Percentiles rank a stretch among this genome's conserved stretches.
phyloP scores from a whole-genome alignment of 345 rosid genomes.

The Moricandia moricandioides region DNA sequence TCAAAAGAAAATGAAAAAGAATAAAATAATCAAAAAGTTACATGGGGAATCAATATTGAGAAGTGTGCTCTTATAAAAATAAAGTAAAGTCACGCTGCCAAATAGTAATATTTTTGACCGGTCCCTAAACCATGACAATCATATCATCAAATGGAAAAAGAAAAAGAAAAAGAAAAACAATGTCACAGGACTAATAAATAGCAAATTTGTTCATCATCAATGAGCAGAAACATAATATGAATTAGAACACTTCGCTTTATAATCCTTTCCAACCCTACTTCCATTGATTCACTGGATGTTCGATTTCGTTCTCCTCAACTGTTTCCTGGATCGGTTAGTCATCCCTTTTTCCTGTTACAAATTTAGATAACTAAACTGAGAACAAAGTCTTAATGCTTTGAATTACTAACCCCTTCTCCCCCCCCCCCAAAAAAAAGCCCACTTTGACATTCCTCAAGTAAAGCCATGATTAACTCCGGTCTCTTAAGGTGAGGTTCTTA shows the following conservation, averaged over 20 bases:
- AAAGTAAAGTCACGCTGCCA: no score
- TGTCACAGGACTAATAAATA: not conserved
- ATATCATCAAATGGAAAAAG: not conserved
- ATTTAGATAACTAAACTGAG: not conserved
- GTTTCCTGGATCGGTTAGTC: slow-evolving; percentile 48
- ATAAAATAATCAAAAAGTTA: no score
- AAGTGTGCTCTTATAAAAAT: no score
- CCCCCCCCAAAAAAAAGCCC: no score
- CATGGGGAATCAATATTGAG: no score
- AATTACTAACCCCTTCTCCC: no score
- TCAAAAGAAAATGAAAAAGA: no score
- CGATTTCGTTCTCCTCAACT: slow-evolving; percentile 72
- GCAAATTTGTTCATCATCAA: not conserved
- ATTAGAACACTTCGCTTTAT: not conserved
- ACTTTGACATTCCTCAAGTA: no score
- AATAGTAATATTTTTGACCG: not conserved
- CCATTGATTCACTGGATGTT: slow-evolving; percentile 60
- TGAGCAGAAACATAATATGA: not conserved
- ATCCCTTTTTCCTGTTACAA: slow-evolving; percentile 46
- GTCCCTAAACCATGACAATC: not conserved
- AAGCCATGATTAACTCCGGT: no score
- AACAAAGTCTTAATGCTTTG: not conserved
- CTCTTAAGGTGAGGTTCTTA: no score
- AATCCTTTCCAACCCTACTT: not conserved
- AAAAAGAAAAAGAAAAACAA: not conserved